A percentile compares a stretch with the other conserved stretches of the same genome.
These are phyloP conservation scores for Trichoderma semiorbis DNA, from an alignment of 2,329 filamentous ascomycete genomes.

Conservation along the genomic window DNA sequence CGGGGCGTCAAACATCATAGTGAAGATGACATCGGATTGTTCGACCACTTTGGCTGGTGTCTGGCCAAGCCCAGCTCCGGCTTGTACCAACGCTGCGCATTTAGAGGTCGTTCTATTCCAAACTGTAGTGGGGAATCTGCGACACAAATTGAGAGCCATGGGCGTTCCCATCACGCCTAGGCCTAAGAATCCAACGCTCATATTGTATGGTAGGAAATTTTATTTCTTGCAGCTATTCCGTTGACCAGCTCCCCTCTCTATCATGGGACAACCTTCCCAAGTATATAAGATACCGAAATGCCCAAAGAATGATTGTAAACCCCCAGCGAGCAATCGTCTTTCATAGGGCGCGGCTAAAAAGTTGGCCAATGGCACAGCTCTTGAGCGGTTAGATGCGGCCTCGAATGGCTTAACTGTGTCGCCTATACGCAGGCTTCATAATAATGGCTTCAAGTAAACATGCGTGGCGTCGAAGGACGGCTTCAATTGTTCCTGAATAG, in stretches of 20 bases:
- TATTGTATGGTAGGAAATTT: background rate
- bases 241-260: background rate
- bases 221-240: background rate
- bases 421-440: background rate
- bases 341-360: background rate
- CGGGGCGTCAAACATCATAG: constrained; percentile 30
- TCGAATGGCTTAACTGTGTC: background rate
- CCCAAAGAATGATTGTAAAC: background rate
- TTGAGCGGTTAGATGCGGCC: background rate
- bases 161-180: constrained; percentile 33
- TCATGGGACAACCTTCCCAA: too few species aligned
- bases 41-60: constrained; percentile 26
- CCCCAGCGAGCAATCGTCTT: background rate
- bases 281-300: background rate
- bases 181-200: constrained; percentile 31
- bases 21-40: constrained; percentile 30
- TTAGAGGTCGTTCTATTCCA: constrained; percentile 32
- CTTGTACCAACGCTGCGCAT: constrained; percentile 23
- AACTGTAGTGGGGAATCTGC: constrained; percentile 27
- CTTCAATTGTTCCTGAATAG: background rate
- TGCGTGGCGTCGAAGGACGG: background rate
- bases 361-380: background rate
- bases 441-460: background rate
- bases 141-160: constrained; percentile 33
- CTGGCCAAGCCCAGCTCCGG: constrained; percentile 24